Evolutionary conservation across 352 stramenopile species (phyloP).

Genomic region (Globisporangium cystogenes): DNA sequence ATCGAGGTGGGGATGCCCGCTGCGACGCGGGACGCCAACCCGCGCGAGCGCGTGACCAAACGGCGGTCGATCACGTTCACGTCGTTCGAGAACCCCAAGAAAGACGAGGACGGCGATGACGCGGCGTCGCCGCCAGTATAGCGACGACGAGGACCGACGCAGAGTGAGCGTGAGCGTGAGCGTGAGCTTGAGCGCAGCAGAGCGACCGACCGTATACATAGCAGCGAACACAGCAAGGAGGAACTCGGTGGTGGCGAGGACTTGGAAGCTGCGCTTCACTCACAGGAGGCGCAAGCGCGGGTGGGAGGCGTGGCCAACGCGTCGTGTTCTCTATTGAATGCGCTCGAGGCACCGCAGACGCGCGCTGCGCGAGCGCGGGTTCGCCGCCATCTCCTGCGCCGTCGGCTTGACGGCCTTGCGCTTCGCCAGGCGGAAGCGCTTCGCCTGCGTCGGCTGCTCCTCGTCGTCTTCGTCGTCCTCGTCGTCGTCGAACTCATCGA

Average conservation of each 20-base stretch:
- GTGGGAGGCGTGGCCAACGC: too few relatives aligned
- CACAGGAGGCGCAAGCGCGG: too few relatives aligned
- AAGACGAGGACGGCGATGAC: slow-evolving; percentile 11
- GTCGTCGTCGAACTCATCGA: slow-evolving; percentile 16
- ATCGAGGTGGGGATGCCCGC: slow-evolving; percentile 69
- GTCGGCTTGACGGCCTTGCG: slow-evolving; percentile 69
- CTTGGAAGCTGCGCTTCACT: too few relatives aligned
- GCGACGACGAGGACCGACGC: not conserved
- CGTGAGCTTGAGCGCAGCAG: not conserved
- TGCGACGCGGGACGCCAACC: slow-evolving; percentile 38
- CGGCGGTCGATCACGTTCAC: slow-evolving; percentile 78
- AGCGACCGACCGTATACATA: not conserved
- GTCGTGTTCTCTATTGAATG: slow-evolving; percentile 26
- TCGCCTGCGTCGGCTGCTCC: slow-evolving; percentile 12
- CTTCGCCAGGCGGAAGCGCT: slow-evolving; percentile 54
- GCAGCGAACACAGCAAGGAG: too few relatives aligned
- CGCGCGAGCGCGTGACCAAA: slow-evolving; percentile 43
- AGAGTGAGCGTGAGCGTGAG: not conserved
- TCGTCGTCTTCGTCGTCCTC: slow-evolving; percentile 17
- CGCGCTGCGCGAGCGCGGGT: slow-evolving; percentile 63
- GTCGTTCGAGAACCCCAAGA: slow-evolving; percentile 33
- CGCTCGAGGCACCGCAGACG: slow-evolving; percentile 72
- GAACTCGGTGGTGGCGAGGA: too few relatives aligned
- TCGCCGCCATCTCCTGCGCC: slow-evolving; percentile 51
- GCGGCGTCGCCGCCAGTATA: slow-evolving; percentile 6